These are phyloP conservation scores for Glebionis coronaria DNA, from an alignment of 129 eudicot genomes.

Conservation along the genomic window DNA sequence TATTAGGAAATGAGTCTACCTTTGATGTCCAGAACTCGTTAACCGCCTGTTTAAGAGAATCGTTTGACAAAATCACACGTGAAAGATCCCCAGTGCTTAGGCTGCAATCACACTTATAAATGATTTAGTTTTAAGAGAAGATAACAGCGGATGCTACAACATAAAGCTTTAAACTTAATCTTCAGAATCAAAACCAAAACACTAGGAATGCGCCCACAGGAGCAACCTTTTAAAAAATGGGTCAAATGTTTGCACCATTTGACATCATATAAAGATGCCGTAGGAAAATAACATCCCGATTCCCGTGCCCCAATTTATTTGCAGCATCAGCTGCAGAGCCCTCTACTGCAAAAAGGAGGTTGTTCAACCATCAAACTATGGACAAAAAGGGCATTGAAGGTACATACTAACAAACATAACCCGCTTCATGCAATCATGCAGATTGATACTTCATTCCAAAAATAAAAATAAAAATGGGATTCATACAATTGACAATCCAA, in stretches of 20 bases:
- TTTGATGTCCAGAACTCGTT: slow-evolving; percentile 77
- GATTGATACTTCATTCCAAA: no score
- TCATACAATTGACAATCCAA: no score
- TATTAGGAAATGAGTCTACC: slow-evolving; percentile 33
- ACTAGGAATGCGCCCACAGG: background rate
- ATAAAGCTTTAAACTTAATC: slow-evolving; percentile 1
- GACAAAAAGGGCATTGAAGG: no score
- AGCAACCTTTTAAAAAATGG: background rate
- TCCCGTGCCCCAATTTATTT: slow-evolving; percentile 68
- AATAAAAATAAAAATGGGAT: no score
- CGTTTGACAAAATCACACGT: slow-evolving; percentile 84
- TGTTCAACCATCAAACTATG: no score
- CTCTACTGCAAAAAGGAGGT: slow-evolving; percentile 73
- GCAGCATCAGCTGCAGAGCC: slow-evolving; percentile 92
- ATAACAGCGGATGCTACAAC: background rate
- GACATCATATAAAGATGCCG: background rate
- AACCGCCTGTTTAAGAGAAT: slow-evolving; percentile 80
- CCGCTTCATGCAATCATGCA: no score
- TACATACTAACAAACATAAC: no score
- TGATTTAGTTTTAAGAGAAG: background rate
- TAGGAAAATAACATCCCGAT: background rate
- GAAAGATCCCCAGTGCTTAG: slow-evolving; percentile 93
- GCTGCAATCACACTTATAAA: slow-evolving; percentile 41
- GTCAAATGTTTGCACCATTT: background rate
- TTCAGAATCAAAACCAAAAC: background rate